Conservation (phyloP, 2,329 filamentous ascomycete genomes). For the Lecanicillium sp. region DNA sequence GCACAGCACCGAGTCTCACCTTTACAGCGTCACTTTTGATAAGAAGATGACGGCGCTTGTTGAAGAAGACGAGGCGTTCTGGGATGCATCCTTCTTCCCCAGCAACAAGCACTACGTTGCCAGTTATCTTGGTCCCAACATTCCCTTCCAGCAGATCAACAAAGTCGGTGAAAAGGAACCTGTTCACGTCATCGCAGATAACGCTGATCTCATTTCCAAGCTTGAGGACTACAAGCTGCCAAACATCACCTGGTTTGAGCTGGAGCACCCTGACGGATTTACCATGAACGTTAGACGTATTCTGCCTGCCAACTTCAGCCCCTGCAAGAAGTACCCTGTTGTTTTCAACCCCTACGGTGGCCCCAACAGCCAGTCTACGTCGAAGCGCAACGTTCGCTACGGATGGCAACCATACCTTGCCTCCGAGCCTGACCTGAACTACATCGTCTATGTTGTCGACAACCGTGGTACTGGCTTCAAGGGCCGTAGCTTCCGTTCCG, state of each 20-base stretch:
- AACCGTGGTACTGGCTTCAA: slow-evolving; percentile 59
- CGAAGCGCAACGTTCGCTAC: slow-evolving; percentile 45
- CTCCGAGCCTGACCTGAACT: slow-evolving; percentile 59
- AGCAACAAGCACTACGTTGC: slow-evolving; percentile 56
- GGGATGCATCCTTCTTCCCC: slow-evolving; percentile 57
- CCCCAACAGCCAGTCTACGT: slow-evolving; percentile 53
- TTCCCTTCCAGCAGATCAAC: slow-evolving; percentile 62
- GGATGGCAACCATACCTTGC: slow-evolving; percentile 55
- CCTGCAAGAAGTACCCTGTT: slow-evolving; percentile 54
- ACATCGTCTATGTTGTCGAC: slow-evolving; percentile 59
- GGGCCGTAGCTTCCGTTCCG: slow-evolving; percentile 52
- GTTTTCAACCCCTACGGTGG: slow-evolving; percentile 62
- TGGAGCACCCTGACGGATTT: slow-evolving; percentile 52
- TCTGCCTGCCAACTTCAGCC: slow-evolving; percentile 55
- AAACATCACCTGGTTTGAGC: slow-evolving; percentile 54
- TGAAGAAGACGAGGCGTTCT: slow-evolving; percentile 51
- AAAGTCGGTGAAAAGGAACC: slow-evolving; percentile 44
- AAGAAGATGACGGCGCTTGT: slow-evolving; percentile 50
- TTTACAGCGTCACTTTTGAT: slow-evolving; percentile 56
- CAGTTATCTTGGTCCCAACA: slow-evolving; percentile 54
- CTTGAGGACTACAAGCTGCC: slow-evolving; percentile 54
- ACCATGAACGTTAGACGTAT: slow-evolving; percentile 56
- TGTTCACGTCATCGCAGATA: slow-evolving; percentile 50
- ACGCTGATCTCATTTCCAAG: slow-evolving; percentile 43
- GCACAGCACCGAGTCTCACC: slow-evolving; percentile 57